Conservation (phyloP, 202 grass and related monocot species). For the Schoenoplectus tabernaemontani region DNA sequence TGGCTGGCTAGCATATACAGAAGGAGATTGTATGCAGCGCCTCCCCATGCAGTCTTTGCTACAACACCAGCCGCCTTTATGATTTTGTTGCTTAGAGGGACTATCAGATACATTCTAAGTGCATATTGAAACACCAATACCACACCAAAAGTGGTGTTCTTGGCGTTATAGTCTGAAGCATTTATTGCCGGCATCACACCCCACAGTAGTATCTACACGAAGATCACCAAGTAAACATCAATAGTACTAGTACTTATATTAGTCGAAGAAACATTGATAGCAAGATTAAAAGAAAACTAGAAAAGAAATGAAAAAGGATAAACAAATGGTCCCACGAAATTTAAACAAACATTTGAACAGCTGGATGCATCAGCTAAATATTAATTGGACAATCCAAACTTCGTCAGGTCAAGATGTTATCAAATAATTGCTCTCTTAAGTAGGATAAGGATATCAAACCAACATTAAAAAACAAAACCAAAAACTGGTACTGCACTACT, state of each 20-base stretch:
- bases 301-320: background rate
- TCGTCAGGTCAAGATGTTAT: background rate
- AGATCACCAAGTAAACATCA: background rate
- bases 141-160: conserved; percentile 49
- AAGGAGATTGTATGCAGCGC: conserved; percentile 94
- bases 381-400: background rate
- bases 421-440: background rate
- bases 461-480: background rate
- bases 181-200: conserved; percentile 54
- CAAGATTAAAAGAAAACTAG: conserved; percentile 3
- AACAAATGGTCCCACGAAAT: background rate
- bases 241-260: background rate
- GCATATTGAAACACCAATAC: conserved; percentile 72
- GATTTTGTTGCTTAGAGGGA: conserved; percentile 68
- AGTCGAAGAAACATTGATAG: background rate
- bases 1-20: conserved; percentile 92
- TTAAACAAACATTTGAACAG: background rate
- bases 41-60: conserved; percentile 80
- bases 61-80: conserved; percentile 80
- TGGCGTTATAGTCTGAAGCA: conserved; percentile 41
- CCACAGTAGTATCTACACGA: conserved; percentile 61
- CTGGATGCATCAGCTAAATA: background rate
- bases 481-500: background rate
- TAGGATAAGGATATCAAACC: background rate
- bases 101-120: conserved; percentile 66